Evolutionary conservation across 805 yeast species (phyloP), one percentile per base, ranked within the genome.

Genomic region (Grigorovia transvaalensis): DNA sequence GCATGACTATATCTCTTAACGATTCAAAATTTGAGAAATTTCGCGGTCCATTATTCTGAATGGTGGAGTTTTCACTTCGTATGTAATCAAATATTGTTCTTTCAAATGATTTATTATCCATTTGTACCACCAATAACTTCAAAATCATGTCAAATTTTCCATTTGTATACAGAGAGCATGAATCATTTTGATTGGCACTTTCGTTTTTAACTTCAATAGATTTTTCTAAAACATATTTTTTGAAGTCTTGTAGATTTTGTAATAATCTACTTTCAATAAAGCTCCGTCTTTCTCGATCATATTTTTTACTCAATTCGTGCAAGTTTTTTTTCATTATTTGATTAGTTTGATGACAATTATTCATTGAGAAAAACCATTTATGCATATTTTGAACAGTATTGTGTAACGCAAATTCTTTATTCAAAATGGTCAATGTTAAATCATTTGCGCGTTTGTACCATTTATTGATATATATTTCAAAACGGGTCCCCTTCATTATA

Each of bases 381-480:
- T 82, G 82, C 47, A 87, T 67, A 11, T 73, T 68, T 4, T 62
- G 57, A 2, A 88, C 57, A 50, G 85, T 66, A 1, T 62, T 63
- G 0, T 61, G 57, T 17, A 91, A 71, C 35, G 78, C 68, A 58
- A 78, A 86, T 0, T 91, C 88, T 13, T 76, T 71, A 51, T 78
- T 74, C 33, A 86, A 71, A 45, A 90, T 65, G 41, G 75, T 71
- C 53, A 83, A 64, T 18, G 88, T 71, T 20, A 80, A 62, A 33
- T 67, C 68, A 63, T 89, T 90, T 0, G 97, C 89, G 44, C 84
- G 71, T 9, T 70, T 60, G 58, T 85, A 88, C 43, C 86, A 84
- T 20, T 74, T 72, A 47, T 80, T 74, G 17, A 91, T 72, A 46
- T 76, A 77, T 23, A 80, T 63, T 45, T 76, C 74, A 27, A 90